phyloP scores from a whole-genome alignment of 768 basidiomycete species.

The Russula lepida region DNA sequence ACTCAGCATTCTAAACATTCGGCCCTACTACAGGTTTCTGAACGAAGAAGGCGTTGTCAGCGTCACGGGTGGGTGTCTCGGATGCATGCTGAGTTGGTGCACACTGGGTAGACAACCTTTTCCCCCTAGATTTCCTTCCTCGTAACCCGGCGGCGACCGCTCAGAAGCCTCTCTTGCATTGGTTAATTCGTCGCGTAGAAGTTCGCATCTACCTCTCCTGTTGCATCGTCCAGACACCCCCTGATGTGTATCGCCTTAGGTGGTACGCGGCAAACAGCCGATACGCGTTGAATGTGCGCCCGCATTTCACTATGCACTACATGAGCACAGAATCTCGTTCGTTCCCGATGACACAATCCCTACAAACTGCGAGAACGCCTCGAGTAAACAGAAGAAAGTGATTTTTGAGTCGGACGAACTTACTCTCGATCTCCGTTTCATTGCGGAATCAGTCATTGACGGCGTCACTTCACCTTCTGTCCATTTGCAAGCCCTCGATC shows the following conservation, averaged over 20 bases:
- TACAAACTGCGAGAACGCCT: constrained; percentile 19
- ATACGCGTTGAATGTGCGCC: constrained; percentile 87
- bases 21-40: constrained; percentile 45
- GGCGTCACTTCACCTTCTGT: constrained; percentile 45
- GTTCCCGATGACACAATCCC: constrained; percentile 41
- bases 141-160: constrained; percentile 39
- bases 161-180: constrained; percentile 63
- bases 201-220: constrained; percentile 25
- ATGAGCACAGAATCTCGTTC: constrained; percentile 56
- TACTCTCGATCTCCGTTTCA: constrained; percentile 68
- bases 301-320: constrained; percentile 91
- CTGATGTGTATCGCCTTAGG: constrained; percentile 31
- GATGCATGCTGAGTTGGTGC: not conserved
- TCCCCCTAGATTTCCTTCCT: constrained; percentile 62
- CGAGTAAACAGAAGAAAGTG: constrained; percentile 43
- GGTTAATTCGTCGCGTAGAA: constrained; percentile 81
- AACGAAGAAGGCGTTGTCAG: constrained; percentile 80
- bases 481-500: constrained; percentile 51
- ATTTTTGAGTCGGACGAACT: constrained; percentile 53
- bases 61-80: constrained; percentile 52
- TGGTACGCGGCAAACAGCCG: constrained; percentile 75
- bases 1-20: not conserved
- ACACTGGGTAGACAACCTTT: not conserved
- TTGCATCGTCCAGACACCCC: not conserved
- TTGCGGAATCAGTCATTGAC: constrained; percentile 50